Base-by-base conservation (phyloP, 306 rosid species). In the Astragalus glycyphyllos region DNA sequence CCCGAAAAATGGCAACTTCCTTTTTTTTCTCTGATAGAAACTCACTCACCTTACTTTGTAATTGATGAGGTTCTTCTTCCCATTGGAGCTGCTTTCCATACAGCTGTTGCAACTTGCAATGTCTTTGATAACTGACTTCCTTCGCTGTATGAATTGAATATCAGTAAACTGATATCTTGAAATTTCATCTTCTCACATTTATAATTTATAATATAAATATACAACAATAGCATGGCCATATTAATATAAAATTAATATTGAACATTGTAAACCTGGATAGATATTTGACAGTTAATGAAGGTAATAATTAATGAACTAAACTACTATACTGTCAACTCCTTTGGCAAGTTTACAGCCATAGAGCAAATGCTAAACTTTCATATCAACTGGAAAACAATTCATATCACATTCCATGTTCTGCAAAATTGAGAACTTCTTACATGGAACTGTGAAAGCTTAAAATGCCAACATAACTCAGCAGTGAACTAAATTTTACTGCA, bases 31-130 rank as follows among this genome's bases (percentile, higher is more conserved):
- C 23, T 20, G 23, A 20, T 20, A 20, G 23, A 20, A 20, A 20
- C 23, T 20, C 23, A 20, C 42, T 5, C 42, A 1, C 85, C 89
- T 9, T 61, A 77, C 79, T 87, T 87, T 47, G 53, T 72, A 46
- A 66, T 85, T 6, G 86, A 87, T 11, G 88, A 85, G 68, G 74
- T 75, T 42, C 84, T 75, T 42, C 84, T 77, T 71, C 83, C 82
- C 49, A 60, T 81, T 17, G 90, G 86, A 57, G 87, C 88, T 48
- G 84, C 84, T 37, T 83, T 83, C 38, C 49, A 83, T 81, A 77
- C 88, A 13, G 85, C 88, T 38, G 84, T 71, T 46, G 77, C 88
- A 55, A 20, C 23, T 20, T 20, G 23, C 23, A 20, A 20, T 20
- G 23, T 20, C 80, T 74, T 87, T 11, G 65, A 85, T 55, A 59